phyloP scores from a whole-genome alignment of 2,329 filamentous ascomycete species.

The Ophiobolus disseminans region DNA sequence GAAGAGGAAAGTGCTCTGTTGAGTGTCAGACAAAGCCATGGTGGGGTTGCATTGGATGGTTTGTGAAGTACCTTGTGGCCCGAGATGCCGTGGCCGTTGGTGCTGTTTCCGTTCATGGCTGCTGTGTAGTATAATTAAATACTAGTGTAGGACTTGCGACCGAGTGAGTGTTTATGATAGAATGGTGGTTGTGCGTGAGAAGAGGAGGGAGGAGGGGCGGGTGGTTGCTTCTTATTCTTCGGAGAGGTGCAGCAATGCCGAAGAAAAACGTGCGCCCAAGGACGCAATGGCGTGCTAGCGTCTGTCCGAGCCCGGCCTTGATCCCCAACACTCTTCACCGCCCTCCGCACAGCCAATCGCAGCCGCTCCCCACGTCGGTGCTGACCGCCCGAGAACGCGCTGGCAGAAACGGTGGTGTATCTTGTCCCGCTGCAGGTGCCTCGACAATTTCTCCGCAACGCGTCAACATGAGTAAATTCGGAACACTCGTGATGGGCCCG shows the following conservation, averaged over 20 bases:
- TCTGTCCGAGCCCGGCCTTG: not conserved
- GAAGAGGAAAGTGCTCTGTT: slow-evolving; percentile 54
- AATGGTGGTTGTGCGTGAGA: slow-evolving; percentile 24
- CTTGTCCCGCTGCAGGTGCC: slow-evolving; percentile 9
- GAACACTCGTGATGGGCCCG: slow-evolving; percentile 82
- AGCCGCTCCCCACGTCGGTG: not conserved
- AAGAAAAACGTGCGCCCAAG: slow-evolving; percentile 36
- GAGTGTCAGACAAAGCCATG: slow-evolving; percentile 21
- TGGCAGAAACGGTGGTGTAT: not conserved
- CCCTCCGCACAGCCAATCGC: not conserved
- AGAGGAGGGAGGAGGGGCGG: slow-evolving; percentile 28
- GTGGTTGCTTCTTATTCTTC: slow-evolving; percentile 7
- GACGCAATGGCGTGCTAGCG: slow-evolving; percentile 6
- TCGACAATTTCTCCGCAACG: too few species aligned
- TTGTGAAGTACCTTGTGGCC: slow-evolving; percentile 32
- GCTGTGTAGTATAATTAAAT: slow-evolving; percentile 5
- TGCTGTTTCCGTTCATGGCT: slow-evolving; percentile 25
- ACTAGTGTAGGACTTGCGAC: slow-evolving; percentile 51
- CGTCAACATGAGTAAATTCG: slow-evolving; percentile 90
- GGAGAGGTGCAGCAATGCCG: slow-evolving; percentile 29
- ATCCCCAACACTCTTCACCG: not conserved
- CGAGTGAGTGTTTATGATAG: slow-evolving; percentile 33
- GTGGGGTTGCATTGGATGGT: slow-evolving; percentile 13
- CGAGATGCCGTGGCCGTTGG: slow-evolving; percentile 20
- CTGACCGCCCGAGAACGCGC: not conserved